Conservation (phyloP, 1,284 basidiomycete genomes). For the Naganishia sp. region DNA sequence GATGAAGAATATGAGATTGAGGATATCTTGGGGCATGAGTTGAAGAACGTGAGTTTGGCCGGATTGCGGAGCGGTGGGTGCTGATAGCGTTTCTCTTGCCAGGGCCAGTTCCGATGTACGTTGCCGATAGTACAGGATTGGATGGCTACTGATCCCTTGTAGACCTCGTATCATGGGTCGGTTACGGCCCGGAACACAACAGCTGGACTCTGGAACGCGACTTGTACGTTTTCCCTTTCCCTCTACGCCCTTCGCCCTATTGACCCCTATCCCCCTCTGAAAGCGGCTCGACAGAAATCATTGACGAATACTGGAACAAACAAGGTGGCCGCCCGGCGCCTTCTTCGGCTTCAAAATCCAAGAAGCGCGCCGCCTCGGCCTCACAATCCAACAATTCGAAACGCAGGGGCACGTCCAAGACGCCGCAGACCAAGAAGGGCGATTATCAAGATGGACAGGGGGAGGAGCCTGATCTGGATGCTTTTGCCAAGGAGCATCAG, state of each 20-base stretch:
- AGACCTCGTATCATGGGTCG: conserved; percentile 54
- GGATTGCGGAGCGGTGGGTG: not conserved
- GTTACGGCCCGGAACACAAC: conserved; percentile 52
- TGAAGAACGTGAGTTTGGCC: conserved; percentile 29
- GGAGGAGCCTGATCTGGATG: conserved; percentile 42
- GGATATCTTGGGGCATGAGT: conserved; percentile 32
- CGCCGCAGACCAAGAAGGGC: conserved; percentile 15
- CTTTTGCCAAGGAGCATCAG: conserved; percentile 63
- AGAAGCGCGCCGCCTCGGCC: conserved; percentile 31
- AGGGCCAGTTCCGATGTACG: conserved; percentile 26
- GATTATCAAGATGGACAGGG: not conserved
- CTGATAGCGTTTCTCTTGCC: not conserved
- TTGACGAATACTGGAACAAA: conserved; percentile 45
- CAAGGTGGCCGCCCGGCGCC: conserved; percentile 33
- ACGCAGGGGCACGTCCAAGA: not conserved
- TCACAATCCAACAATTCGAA: not conserved
- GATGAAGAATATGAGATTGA: conserved; percentile 39
- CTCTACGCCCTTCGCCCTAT: not conserved
- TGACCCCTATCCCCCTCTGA: not conserved
- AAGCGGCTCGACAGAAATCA: conserved; percentile 37
- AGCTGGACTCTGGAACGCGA: conserved; percentile 52
- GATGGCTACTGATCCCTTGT: not conserved
- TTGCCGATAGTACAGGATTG: not conserved
- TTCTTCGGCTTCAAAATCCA: conserved; percentile 27
- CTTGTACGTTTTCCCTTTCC: conserved; percentile 39